Evolutionary conservation across 2,329 filamentous ascomycete genomes (phyloP).

Genomic region (Penicillium sp.): DNA sequence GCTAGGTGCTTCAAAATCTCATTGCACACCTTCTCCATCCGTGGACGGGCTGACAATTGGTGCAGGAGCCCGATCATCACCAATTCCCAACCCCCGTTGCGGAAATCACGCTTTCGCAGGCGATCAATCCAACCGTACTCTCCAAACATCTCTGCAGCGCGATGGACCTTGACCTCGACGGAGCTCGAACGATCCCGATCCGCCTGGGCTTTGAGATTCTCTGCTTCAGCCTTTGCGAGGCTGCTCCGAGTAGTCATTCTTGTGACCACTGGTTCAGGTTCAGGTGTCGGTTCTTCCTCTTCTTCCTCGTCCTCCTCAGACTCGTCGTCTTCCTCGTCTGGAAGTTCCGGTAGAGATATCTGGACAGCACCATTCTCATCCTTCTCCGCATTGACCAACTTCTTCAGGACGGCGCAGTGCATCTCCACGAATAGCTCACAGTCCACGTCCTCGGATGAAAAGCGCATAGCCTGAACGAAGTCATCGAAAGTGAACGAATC

Average conservation of each 20-base stretch:
- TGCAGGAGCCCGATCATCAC: conserved; percentile 80
- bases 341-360: conserved; percentile 66
- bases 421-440: conserved; percentile 84
- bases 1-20: conserved; percentile 69
- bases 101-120: conserved; percentile 72
- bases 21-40: conserved; percentile 63
- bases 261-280: too few species aligned
- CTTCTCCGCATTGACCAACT: conserved; percentile 65
- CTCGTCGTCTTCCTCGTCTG: conserved; percentile 60
- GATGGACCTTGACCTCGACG: conserved; percentile 43
- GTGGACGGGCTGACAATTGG: conserved; percentile 68
- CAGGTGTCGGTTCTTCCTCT: conserved; percentile 45
- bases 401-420: conserved; percentile 82
- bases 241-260: conserved; percentile 76
- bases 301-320: conserved; percentile 52
- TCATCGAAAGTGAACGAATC: conserved; percentile 98
- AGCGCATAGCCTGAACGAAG: conserved; percentile 76
- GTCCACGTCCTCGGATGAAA: conserved; percentile 61
- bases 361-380: conserved; percentile 70
- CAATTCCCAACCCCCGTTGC: conserved; percentile 80
- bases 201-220: conserved; percentile 56
- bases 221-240: conserved; percentile 69
- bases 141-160: conserved; percentile 64
- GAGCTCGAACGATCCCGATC: too few species aligned
- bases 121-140: conserved; percentile 77